Base-by-base conservation (phyloP, 192 early-diverging fungal species). In the Entomortierella chlamydospora region DNA sequence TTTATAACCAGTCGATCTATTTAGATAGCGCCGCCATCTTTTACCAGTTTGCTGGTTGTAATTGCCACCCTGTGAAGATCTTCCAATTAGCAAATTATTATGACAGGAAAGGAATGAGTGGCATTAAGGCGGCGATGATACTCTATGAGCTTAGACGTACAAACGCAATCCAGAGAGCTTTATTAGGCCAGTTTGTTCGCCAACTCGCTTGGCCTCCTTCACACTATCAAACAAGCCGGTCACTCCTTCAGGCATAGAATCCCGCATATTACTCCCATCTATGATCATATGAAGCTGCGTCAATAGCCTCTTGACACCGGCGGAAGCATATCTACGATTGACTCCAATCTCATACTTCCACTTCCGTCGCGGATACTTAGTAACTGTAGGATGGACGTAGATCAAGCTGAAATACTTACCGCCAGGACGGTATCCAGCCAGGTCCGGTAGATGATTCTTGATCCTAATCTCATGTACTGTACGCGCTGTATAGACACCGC, bases 331-430 rank as follows among this genome's bases (percentile, higher is more conserved):
- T 12, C 39, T 61, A 29, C 22, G 25, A 55, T 70, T 34, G 28
- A 50, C 49, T 70, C 28, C 59, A 61, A 9, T 61, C 47, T 70
- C 51, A 61, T 43, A 23, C 26, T 70, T 34, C n/a, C 49, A 43
- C 9, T 61, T 49, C 58, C 68, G 61, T 1, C 70, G 61, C 30
- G 61, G 55, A 33, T 56, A 65, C 57, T 73, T 66, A 13, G 0
- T 18, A 55, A 74, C 53, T 26, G 42, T 37, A 54, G 59, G 72
- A 52, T 74, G 34, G 59, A 28, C 64, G 52, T 74, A 68, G 23
- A 74, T 52, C 64, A 74, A 22, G 72, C 72, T 68, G 33, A 74
- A 58, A 31, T 74, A 68, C 72, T 74, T 74, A 50, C 72, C 64
- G 23, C 72, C 52, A 74, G 64, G 72, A 58, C 54, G 28, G 54